Evolutionary conservation across 805 yeast species (phyloP).

Genomic region (Isabelozyma gotoi): DNA sequence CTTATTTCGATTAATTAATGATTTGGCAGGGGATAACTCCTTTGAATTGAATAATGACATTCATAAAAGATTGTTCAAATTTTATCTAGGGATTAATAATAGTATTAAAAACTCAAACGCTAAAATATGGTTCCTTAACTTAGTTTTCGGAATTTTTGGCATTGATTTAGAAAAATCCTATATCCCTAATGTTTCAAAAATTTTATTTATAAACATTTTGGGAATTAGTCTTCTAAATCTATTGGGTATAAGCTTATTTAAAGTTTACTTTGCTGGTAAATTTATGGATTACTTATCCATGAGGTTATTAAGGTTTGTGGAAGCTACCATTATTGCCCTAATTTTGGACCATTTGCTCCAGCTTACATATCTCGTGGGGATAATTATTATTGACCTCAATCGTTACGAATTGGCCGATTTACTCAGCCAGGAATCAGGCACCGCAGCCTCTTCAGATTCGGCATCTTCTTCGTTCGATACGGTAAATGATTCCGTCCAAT

Average conservation of each 20-base stretch:
- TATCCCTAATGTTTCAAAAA: slow-evolving; percentile 24
- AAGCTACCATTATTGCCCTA: slow-evolving; percentile 41
- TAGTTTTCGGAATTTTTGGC: not conserved
- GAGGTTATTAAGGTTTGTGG: slow-evolving; percentile 8
- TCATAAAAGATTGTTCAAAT: slow-evolving; percentile 26
- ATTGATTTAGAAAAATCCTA: slow-evolving; percentile 4
- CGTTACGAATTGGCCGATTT: slow-evolving; percentile 62
- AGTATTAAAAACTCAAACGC: not conserved
- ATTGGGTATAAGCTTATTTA: slow-evolving; percentile 6
- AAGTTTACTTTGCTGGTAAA: slow-evolving; percentile 11
- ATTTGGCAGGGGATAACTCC: slow-evolving; percentile 23
- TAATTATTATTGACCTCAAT: slow-evolving; percentile 65
- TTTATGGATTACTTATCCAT: slow-evolving; percentile 9
- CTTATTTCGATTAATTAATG: slow-evolving; percentile 25
- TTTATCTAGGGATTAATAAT: slow-evolving; percentile 27
- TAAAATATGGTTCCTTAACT: slow-evolving; percentile 6
- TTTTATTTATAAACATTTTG: slow-evolving; percentile 16
- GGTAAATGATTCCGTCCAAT: not conserved
- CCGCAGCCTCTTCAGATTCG: not conserved
- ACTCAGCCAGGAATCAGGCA: slow-evolving; percentile 16
- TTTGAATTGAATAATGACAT: slow-evolving; percentile 15
- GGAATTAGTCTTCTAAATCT: slow-evolving; percentile 10
- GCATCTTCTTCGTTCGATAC: too few species aligned
- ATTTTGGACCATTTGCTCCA: slow-evolving; percentile 61
- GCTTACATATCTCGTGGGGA: slow-evolving; percentile 62